Evolutionary conservation across 1,284 basidiomycete genomes (phyloP).

Genomic region (Fomitopsis pinicola): DNA sequence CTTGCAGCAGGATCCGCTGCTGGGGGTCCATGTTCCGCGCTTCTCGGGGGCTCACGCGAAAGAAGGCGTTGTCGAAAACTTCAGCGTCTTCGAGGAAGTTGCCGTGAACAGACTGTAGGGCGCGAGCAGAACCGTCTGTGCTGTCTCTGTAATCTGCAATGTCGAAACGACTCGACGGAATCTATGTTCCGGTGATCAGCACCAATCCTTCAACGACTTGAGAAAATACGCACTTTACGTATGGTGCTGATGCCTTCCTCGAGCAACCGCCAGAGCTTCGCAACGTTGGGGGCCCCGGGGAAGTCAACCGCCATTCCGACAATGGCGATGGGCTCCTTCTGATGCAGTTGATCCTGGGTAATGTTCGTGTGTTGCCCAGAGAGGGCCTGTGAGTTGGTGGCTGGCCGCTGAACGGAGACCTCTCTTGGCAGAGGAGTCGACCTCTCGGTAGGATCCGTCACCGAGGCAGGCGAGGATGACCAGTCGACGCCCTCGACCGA

Average conservation of each 20-base stretch:
- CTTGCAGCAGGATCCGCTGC: constrained; percentile 61
- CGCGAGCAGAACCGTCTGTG: constrained; percentile 25
- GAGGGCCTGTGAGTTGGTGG: background rate
- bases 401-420: background rate
- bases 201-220: background rate
- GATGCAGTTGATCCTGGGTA: constrained; percentile 9
- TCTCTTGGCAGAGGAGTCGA: background rate
- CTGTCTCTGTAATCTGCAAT: constrained; percentile 34
- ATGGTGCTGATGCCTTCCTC: constrained; percentile 54
- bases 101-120: constrained; percentile 50
- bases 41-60: constrained; percentile 68
- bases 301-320: constrained; percentile 67
- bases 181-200: constrained; percentile 31
- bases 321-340: constrained; percentile 59
- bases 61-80: constrained; percentile 66
- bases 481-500: background rate
- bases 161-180: constrained; percentile 56
- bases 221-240: constrained; percentile 40
- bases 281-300: constrained; percentile 48
- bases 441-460: background rate
- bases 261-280: constrained; percentile 56
- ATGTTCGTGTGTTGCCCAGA: background rate
- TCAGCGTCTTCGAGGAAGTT: constrained; percentile 59
- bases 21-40: constrained; percentile 74
- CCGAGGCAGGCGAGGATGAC: background rate